Base-by-base conservation (phyloP, 805 yeast genomes). In the Zygosaccharomyces gambellarensis region DNA sequence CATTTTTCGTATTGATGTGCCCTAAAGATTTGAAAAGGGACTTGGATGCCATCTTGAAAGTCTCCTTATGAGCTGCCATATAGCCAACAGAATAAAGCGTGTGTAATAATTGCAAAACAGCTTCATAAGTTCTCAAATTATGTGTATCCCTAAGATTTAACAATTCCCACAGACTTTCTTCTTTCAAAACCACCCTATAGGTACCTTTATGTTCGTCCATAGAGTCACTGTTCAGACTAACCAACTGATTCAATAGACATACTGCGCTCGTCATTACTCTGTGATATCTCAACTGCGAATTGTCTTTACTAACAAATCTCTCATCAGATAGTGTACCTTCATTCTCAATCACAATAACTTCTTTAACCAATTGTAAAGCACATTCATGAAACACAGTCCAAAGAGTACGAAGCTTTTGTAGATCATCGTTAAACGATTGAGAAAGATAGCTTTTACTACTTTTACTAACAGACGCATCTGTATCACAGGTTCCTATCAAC, bases 251-350 rank as follows among this genome's bases (percentile, higher is more conserved):
- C n/a, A 83, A 59, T 64, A 84, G 67, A 39, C 68, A 68, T 6
- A 86, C 56, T 1, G 82, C 68, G 5, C 81, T 70, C 32, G 74
- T 72, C 12, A 81, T 60, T 2, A 83, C 74, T 50, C 95, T 70
- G 27, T 74, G 71, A 60, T 81, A 87, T 62, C 87, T 87, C 17
- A 81, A 67, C 27, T 71, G 71, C 0, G 87, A 76, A 51, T 89
- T 95, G 40, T 82, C 87, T 43, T 76, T 76, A 3, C 81, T 75
- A 17, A 82, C 77, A 56, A 79, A 81, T 48, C 96, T 72, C 60
- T 83, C 85, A 59, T 90, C 97, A 1, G 90, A 81, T 19, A 90
- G 65, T 0, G 89, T 77, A 12, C 77, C 81, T 3, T 75, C 75
- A 2, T 79, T 71, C 62, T 90, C 96, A 29, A 69, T 63, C 12